phyloP scores from a whole-genome alignment of 768 basidiomycete genomes.

The Pleurotus cornucopiae region DNA sequence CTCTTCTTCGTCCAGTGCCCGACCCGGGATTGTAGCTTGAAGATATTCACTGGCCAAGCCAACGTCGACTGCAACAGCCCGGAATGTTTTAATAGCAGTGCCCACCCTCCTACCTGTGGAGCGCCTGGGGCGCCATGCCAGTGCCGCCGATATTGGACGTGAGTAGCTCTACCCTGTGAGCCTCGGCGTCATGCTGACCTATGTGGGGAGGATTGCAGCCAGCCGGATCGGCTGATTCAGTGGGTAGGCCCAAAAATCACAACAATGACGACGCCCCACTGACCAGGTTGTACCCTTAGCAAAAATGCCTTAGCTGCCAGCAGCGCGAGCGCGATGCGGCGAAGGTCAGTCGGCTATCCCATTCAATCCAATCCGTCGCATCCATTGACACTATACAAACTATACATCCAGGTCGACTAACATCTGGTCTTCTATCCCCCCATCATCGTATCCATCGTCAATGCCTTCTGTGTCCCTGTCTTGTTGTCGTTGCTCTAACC shows the following conservation, averaged over 20 bases:
- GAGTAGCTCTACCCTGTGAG: background rate
- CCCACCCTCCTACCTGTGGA: slow-evolving; percentile 46
- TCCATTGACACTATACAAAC: slow-evolving; percentile 10
- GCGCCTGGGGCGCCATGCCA: slow-evolving; percentile 25
- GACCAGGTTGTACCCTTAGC: slow-evolving; percentile 4
- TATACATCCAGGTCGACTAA: slow-evolving; percentile 49
- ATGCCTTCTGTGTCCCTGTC: slow-evolving; percentile 32
- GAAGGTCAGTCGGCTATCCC: too few relatives aligned
- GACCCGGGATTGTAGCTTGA: slow-evolving; percentile 45
- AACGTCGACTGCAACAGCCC: slow-evolving; percentile 49
- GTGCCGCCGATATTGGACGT: slow-evolving; percentile 56
- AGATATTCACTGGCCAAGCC: slow-evolving; percentile 36
- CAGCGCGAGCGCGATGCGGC: too few relatives aligned
- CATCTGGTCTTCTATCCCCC: slow-evolving; percentile 61
- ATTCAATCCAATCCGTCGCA: background rate
- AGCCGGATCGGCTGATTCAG: slow-evolving; percentile 46
- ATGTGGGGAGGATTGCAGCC: slow-evolving; percentile 14
- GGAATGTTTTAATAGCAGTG: slow-evolving; percentile 41
- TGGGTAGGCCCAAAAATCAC: slow-evolving; percentile 31
- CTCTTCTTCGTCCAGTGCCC: slow-evolving; percentile 47
- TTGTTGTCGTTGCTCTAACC: slow-evolving; percentile 43
- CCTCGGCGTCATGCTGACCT: background rate
- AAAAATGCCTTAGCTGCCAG: too few relatives aligned
- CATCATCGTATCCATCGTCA: slow-evolving; percentile 65
- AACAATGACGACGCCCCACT: slow-evolving; percentile 9